Conservation (phyloP, 768 basidiomycete genomes). For the Termitomyces eurrhizus region DNA sequence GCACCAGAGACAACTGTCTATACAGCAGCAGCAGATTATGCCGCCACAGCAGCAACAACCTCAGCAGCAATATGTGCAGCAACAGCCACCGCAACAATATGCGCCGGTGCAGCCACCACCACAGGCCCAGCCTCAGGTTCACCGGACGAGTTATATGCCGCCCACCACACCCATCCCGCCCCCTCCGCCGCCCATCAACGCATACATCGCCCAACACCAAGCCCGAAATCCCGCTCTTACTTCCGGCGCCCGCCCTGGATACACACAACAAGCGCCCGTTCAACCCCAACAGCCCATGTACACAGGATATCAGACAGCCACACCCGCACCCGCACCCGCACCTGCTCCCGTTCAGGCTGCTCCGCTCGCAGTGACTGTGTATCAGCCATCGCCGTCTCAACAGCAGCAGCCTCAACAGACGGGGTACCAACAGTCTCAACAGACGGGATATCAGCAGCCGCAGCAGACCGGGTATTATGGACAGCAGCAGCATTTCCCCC, state of each 20-base stretch:
- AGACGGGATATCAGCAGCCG: slow-evolving; percentile 11
- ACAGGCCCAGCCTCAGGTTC: slow-evolving; percentile 19
- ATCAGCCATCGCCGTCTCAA: slow-evolving; percentile 21
- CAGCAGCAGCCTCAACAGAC: slow-evolving; percentile 21
- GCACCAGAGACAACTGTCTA: not conserved
- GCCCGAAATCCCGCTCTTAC: slow-evolving; percentile 4
- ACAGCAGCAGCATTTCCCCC: slow-evolving; percentile 18
- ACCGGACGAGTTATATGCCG: slow-evolving; percentile 30
- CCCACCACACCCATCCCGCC: slow-evolving; percentile 22
- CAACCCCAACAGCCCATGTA: slow-evolving; percentile 21
- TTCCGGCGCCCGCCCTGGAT: slow-evolving; percentile 24
- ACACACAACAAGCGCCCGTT: slow-evolving; percentile 24
- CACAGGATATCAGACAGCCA: slow-evolving; percentile 9
- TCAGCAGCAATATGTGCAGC: slow-evolving; percentile 20
- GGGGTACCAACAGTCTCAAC: slow-evolving; percentile 18
- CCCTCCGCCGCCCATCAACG: slow-evolving; percentile 24
- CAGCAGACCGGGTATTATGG: slow-evolving; percentile 18
- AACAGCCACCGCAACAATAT: slow-evolving; percentile 16
- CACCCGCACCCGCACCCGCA: not conserved
- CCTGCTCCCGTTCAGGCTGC: slow-evolving; percentile 2
- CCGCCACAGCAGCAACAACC: slow-evolving; percentile 22
- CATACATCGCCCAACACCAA: slow-evolving; percentile 35
- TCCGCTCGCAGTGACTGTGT: slow-evolving; percentile 16
- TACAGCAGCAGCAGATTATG: slow-evolving; percentile 20
- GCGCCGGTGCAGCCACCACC: slow-evolving; percentile 22